Evolutionary conservation across 2,329 filamentous ascomycete genomes (phyloP), one percentile per base, ranked within the genome.

Genomic region (Arthrobotrys iridis): DNA sequence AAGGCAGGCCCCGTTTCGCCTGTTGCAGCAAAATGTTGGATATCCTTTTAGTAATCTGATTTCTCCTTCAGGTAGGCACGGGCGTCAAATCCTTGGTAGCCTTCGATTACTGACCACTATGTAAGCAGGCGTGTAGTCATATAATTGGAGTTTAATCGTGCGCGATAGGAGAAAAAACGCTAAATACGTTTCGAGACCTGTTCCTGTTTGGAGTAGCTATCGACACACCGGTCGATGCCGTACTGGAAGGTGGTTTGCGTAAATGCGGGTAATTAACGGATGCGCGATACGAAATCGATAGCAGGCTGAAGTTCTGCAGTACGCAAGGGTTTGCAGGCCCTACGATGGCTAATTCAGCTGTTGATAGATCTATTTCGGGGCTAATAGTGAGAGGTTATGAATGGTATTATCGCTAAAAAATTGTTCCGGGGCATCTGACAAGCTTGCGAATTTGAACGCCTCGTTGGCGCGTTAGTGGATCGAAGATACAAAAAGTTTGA

Each of bases 191-290:
- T 10, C 28, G 10, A 10, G 4, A 10, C n/a, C n/a, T n/a, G 6
- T 24, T 10, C 15, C 30, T 50, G 5, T 2, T 50, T 52, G 35
- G 37, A 37, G n/a, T 57, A 57, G 60, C 30, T 66, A 66, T 66
- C 62, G 43, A 46, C n/a, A 22, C 24, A 13, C 10, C 28, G 3
- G 62, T 13, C 15, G 48, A 15, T 28, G 58, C 46, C 24, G 33
- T 33, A 30, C n/a, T 28, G 59, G 67, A 63, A 64, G 67, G 58
- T 59, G 48, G 28, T 50, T 30, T 46, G 57, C 30, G 60, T 50
- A 41, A 41, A 50, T 18, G 60, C 68, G 68, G 68, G 50, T 73
- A 73, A 66, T 73, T 66, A 73, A 73, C 68, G 68, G 68, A 66
- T 60, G 35, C 60, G 55, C 59, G 41, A 73, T 41, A 43, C 52